Percentiles rank a stretch among this genome's conserved stretches.
Evolutionary conservation across 331 rosid genomes (phyloP).

Genomic region (Malus hybrid): DNA sequence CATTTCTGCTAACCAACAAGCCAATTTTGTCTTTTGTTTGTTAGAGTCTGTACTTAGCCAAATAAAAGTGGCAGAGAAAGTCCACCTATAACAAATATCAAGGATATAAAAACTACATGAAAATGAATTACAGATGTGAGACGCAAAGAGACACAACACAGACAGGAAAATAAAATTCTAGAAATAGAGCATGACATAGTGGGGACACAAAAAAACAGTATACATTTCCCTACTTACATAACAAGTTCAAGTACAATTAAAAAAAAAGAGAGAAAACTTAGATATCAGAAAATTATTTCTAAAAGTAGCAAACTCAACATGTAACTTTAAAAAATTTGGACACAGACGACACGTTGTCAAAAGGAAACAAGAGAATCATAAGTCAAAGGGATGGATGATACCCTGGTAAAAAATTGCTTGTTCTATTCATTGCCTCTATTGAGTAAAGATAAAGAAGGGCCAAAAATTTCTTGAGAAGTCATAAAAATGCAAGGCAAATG

Average conservation of each 20-base stretch:
- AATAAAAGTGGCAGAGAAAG: background rate
- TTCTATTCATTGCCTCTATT: background rate
- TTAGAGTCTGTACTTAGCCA: background rate
- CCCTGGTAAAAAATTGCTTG: background rate
- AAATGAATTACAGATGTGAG: background rate
- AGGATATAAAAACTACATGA: background rate
- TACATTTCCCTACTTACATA: background rate
- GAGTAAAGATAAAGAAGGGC: background rate
- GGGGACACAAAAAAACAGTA: background rate
- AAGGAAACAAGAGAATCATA: background rate
- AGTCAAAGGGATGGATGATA: background rate
- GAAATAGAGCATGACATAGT: background rate
- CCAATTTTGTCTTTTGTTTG: background rate
- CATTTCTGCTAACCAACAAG: background rate
- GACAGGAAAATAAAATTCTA: background rate
- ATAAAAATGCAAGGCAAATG: background rate
- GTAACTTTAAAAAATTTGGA: background rate
- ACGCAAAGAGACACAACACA: background rate
- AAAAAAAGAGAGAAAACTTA: background rate
- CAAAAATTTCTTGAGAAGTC: background rate
- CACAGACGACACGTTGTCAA: background rate
- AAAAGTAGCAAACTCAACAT: background rate
- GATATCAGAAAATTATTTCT: background rate
- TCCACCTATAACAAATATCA: background rate
- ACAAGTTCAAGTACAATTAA: background rate